phyloP scores from a whole-genome alignment of 202 grass and related monocot species.

The Panicum virgatum region DNA sequence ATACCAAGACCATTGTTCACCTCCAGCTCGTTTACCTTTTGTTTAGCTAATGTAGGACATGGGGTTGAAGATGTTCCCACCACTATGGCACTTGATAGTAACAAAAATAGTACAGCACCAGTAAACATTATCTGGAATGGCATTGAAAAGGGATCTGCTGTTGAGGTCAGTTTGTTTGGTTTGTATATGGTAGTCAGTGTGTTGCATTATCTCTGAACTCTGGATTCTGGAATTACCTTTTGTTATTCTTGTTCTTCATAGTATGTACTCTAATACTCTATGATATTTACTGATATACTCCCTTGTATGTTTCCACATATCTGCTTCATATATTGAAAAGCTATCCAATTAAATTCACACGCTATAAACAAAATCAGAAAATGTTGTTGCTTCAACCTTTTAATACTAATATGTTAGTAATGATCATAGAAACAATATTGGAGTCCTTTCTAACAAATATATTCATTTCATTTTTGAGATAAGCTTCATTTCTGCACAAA shows the following conservation, averaged over 20 bases:
- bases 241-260: constrained; percentile 3
- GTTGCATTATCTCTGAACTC: not conserved
- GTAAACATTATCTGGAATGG: constrained; percentile 53
- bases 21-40: constrained; percentile 31
- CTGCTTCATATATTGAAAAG: not conserved
- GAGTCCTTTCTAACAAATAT: not conserved
- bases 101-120: constrained; percentile 31
- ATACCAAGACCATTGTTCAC: constrained; percentile 4
- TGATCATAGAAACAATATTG: not conserved
- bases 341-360: not conserved
- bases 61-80: constrained; percentile 40
- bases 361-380: not conserved
- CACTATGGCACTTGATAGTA: constrained; percentile 33
- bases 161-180: constrained; percentile 65
- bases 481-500: too few relatives aligned
- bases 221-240: not conserved
- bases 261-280: not conserved
- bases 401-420: not conserved
- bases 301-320: not conserved
- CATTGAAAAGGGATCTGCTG: constrained; percentile 74
- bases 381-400: not conserved
- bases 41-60: constrained; percentile 45
- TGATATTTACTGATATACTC: not conserved
- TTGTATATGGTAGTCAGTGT: not conserved
- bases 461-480: not conserved